These are phyloP conservation scores for Leptodontidium sp. DNA, from an alignment of 2,329 filamentous ascomycete species.

Conservation along the genomic window DNA sequence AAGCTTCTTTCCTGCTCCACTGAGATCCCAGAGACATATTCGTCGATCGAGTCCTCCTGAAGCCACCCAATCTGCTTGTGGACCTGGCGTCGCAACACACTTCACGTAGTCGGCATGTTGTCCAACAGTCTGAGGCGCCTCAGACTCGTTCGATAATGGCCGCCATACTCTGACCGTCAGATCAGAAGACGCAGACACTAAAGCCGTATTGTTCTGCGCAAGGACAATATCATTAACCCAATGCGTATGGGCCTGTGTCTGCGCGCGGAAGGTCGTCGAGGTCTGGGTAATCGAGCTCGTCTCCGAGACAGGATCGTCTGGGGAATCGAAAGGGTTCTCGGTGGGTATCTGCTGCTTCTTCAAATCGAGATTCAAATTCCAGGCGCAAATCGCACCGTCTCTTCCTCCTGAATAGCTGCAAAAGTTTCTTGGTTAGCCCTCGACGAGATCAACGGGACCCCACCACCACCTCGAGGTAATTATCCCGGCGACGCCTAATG, in stretches of 20 bases:
- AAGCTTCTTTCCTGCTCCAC: slow-evolving; percentile 83
- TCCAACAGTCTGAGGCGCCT: slow-evolving; percentile 82
- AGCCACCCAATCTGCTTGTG: slow-evolving; percentile 83
- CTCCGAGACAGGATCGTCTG: slow-evolving; percentile 42
- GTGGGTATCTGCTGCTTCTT: slow-evolving; percentile 40
- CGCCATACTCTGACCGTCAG: slow-evolving; percentile 81
- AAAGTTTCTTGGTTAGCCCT: slow-evolving; percentile 28
- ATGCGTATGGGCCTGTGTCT: slow-evolving; percentile 78
- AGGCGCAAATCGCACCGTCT: slow-evolving; percentile 95
- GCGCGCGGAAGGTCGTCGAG: slow-evolving; percentile 63
- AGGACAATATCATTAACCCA: slow-evolving; percentile 81
- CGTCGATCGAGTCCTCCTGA: slow-evolving; percentile 93
- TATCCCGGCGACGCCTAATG: not conserved
- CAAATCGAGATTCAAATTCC: slow-evolving; percentile 83
- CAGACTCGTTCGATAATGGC: slow-evolving; percentile 69
- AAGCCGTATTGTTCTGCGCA: slow-evolving; percentile 68
- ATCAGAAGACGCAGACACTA: slow-evolving; percentile 78
- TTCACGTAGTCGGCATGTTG: slow-evolving; percentile 97
- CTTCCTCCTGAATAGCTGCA: slow-evolving; percentile 91
- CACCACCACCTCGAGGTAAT: slow-evolving; percentile 25
- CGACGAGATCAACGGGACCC: slow-evolving; percentile 16
- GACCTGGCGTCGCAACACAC: slow-evolving; percentile 81
- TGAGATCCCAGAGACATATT: slow-evolving; percentile 92
- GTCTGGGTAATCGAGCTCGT: slow-evolving; percentile 52
- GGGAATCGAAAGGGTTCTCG: slow-evolving; percentile 45